phyloP scores from a whole-genome alignment of 495 filamentous ascomycete genomes.

The Aspergillus coremiiformis region DNA sequence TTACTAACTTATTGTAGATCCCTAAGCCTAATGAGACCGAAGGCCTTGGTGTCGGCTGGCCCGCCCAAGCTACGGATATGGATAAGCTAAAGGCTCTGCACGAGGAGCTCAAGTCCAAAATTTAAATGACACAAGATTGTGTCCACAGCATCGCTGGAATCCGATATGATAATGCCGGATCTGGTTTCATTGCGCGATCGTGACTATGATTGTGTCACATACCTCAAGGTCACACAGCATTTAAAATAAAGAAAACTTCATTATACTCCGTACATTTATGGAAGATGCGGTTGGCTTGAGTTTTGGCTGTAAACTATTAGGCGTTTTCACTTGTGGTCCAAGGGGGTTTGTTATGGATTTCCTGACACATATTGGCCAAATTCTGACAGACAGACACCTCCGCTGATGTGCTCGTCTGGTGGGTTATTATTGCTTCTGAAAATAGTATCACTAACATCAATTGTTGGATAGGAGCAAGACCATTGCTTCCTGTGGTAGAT shows the following conservation, averaged over 20 bases:
- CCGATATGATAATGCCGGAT: not conserved
- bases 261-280: too few relatives aligned
- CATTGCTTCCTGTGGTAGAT: not conserved
- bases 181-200: too few relatives aligned
- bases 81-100: slow-evolving; percentile 69
- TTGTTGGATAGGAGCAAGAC: not conserved
- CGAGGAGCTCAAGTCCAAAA: slow-evolving; percentile 82
- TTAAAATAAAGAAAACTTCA: too few relatives aligned
- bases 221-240: not conserved
- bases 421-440: too few relatives aligned
- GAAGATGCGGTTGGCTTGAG: too few relatives aligned
- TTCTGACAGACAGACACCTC: too few relatives aligned
- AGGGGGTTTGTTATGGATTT: too few relatives aligned
- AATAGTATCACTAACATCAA: not conserved
- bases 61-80: slow-evolving; percentile 69
- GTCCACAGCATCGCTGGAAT: not conserved
- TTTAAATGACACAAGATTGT: slow-evolving; percentile 44
- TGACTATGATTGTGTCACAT: too few relatives aligned
- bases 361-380: too few relatives aligned
- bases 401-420: too few relatives aligned
- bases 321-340: too few relatives aligned
- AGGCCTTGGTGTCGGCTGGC: slow-evolving; percentile 78
- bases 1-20: slow-evolving; percentile 51
- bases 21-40: slow-evolving; percentile 86
- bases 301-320: too few relatives aligned